A percentile compares a stretch with the other conserved stretches of the same genome.
Conservation (phyloP, 179 eudicot species). For the Sideroxylon spinosum region DNA sequence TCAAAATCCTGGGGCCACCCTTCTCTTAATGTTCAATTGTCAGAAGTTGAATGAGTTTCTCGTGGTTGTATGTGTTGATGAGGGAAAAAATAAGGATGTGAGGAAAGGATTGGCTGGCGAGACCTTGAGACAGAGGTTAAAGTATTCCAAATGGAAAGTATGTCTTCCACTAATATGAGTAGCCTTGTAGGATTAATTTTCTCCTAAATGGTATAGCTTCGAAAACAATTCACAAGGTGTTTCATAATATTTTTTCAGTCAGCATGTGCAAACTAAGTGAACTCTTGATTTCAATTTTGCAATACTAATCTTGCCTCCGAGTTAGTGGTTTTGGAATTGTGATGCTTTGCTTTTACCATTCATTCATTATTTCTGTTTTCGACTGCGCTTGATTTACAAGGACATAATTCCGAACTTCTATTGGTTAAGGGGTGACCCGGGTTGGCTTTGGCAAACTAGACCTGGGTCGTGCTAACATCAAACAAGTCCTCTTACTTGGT, state of each 20-base stretch:
- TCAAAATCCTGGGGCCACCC: too few species aligned
- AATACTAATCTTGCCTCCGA: background rate
- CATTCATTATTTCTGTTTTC: background rate
- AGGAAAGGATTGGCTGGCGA: background rate
- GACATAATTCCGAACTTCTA: constrained; percentile 14
- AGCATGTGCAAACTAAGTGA: background rate
- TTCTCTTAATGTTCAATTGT: too few species aligned
- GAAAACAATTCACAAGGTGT: background rate
- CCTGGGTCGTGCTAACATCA: constrained; percentile 52
- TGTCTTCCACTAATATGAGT: background rate
- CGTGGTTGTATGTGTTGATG: background rate
- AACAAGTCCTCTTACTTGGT: constrained; percentile 74
- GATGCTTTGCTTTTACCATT: background rate
- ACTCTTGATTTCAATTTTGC: background rate
- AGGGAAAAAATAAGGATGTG: background rate
- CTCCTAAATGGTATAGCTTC: background rate
- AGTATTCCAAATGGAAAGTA: background rate
- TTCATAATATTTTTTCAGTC: background rate
- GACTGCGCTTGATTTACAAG: background rate
- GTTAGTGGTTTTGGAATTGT: constrained; percentile 2
- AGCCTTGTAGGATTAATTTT: background rate
- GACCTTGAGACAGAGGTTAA: background rate
- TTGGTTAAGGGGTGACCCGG: constrained; percentile 70
- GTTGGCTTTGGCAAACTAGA: constrained; percentile 88
- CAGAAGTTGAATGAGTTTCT: too few species aligned